These are phyloP conservation scores for Fagus sylvatica DNA, from an alignment of 306 rosid genomes.

Conservation along the genomic window DNA sequence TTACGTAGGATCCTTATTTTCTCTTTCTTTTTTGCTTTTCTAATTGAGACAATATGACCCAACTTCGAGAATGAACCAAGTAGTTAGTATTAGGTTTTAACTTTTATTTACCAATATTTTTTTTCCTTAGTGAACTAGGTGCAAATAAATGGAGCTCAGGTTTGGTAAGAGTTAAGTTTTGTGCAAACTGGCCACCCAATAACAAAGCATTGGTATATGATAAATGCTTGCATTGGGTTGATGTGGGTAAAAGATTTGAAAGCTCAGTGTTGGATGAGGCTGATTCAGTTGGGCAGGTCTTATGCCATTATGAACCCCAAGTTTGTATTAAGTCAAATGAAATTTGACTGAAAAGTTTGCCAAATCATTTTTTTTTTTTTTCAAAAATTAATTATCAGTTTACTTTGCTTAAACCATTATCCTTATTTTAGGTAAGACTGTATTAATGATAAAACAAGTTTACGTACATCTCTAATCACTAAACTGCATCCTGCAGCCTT, in stretches of 20 bases:
- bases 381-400: neutral
- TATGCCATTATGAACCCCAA: neutral
- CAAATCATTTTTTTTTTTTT: neutral
- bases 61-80: neutral
- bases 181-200: neutral
- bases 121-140: neutral
- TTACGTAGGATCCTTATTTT: neutral
- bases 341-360: neutral
- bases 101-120: neutral
- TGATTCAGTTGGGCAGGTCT: conserved; percentile 1
- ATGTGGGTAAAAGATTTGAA: neutral
- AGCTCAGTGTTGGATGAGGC: conserved; percentile 8
- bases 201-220: neutral
- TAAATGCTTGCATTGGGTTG: neutral
- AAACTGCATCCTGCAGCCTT: conserved; percentile 61
- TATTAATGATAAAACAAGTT: neutral
- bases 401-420: neutral
- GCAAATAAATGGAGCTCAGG: neutral
- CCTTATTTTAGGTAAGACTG: conserved; percentile 5
- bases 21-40: neutral
- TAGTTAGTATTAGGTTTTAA: neutral
- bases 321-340: neutral
- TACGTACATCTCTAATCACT: conserved; percentile 25
- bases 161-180: neutral
- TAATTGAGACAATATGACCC: neutral